phyloP scores from a whole-genome alignment of 352 stramenopile genomes.

The Pythium aphanidermatum region DNA sequence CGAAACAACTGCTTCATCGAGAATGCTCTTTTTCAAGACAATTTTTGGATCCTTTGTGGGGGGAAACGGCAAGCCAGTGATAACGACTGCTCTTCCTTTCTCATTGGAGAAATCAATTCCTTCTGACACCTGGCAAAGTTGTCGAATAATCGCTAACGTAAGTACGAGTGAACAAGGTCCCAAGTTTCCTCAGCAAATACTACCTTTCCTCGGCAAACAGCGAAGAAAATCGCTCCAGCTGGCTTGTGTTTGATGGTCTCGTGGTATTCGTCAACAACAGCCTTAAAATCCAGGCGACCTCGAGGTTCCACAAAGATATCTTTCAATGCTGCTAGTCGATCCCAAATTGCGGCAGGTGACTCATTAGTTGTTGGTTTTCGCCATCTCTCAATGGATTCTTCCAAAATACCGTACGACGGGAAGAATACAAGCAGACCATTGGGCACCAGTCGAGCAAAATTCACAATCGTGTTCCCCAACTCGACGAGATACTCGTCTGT shows the following conservation, averaged over 20 bases:
- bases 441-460: conserved; percentile 91
- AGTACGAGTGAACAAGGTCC: too few species aligned
- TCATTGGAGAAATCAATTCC: conserved; percentile 98
- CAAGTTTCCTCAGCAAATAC: too few species aligned
- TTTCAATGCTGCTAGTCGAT: conserved; percentile 70
- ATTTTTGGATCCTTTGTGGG: conserved; percentile 97
- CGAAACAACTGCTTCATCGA: conserved; percentile 76
- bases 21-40: conserved; percentile 95
- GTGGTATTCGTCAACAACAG: conserved; percentile 77
- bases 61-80: conserved; percentile 98
- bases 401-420: conserved; percentile 96
- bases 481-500: conserved; percentile 93
- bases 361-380: conserved; percentile 32
- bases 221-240: conserved; percentile 94
- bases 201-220: conserved; percentile 97
- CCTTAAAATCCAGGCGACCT: conserved; percentile 66
- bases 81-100: conserved; percentile 96
- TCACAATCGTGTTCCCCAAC: conserved; percentile 95
- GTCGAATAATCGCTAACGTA: too few species aligned
- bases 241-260: conserved; percentile 60
- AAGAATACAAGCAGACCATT: conserved; percentile 99
- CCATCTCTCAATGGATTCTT: conserved; percentile 82
- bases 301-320: conserved; percentile 75
- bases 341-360: conserved; percentile 62
- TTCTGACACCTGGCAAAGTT: conserved; percentile 96